Percentiles rank a stretch among this genome's conserved stretches.
phyloP scores from a whole-genome alignment of 257 asterid species.

The Fraxinus anomala region DNA sequence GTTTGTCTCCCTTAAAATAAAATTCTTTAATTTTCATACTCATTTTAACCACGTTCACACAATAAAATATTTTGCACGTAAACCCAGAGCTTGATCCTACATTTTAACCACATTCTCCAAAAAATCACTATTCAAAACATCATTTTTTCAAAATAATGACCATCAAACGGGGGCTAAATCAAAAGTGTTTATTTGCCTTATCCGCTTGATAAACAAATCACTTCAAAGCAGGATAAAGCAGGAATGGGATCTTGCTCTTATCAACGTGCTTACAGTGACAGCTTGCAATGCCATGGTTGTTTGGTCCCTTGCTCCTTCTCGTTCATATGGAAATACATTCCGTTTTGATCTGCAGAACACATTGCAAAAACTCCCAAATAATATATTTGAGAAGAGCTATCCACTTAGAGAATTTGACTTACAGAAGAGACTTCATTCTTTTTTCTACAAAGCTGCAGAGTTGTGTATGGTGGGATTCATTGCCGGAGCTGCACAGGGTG shows the following conservation, averaged over 20 bases:
- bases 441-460: constrained; percentile 90
- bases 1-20: no score
- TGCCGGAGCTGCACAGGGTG: constrained; percentile 94
- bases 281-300: constrained; percentile 91
- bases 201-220: constrained; percentile 22
- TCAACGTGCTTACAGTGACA: constrained; percentile 80
- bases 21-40: no score
- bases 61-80: no score
- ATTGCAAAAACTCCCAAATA: constrained; percentile 94
- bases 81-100: no score
- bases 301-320: constrained; percentile 98
- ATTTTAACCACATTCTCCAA: no score
- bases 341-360: constrained; percentile 93
- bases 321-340: constrained; percentile 95
- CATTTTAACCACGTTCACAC: no score
- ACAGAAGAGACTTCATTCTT: constrained; percentile 85
- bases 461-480: constrained; percentile 90
- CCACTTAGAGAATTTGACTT: constrained; percentile 85
- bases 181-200: constrained; percentile 6
- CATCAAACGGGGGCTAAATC: no score
- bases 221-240: constrained; percentile 69
- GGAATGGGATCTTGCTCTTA: constrained; percentile 99
- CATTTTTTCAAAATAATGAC: no score
- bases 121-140: no score
- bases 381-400: constrained; percentile 86